phyloP scores from a whole-genome alignment of 805 yeast genomes.

The Candida anglica region DNA sequence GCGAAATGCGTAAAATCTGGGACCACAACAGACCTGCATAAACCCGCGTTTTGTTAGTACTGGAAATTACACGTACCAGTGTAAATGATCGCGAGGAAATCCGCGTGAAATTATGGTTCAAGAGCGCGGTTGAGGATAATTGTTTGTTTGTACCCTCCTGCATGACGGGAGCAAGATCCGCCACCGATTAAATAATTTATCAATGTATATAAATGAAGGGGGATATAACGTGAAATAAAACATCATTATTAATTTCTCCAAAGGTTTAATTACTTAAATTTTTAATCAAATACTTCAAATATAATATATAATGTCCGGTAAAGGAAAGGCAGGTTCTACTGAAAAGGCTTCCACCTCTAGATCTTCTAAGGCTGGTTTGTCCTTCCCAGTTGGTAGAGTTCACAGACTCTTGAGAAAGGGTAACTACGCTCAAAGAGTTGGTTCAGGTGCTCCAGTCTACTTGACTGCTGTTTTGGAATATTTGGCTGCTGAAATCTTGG shows the following conservation, averaged over 20 bases:
- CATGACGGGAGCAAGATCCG: not conserved
- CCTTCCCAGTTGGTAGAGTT: slow-evolving; percentile 99
- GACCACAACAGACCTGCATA: slow-evolving; percentile 3
- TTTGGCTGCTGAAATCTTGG: slow-evolving; percentile 96
- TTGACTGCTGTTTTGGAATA: slow-evolving; percentile 96
- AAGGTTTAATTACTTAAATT: too few relatives aligned
- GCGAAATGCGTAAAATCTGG: not conserved
- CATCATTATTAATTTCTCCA: too few relatives aligned
- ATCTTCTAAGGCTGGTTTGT: slow-evolving; percentile 97
- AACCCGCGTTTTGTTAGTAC: not conserved
- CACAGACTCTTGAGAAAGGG: slow-evolving; percentile 96
- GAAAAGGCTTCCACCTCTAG: slow-evolving; percentile 96
- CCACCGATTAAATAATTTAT: not conserved
- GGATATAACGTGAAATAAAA: too few relatives aligned
- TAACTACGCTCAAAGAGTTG: slow-evolving; percentile 97
- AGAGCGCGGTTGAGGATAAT: too few relatives aligned
- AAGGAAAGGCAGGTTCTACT: slow-evolving; percentile 91
- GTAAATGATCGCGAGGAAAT: slow-evolving; percentile 2
- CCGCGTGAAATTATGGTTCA: too few relatives aligned
- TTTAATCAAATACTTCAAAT: slow-evolving; percentile 2
- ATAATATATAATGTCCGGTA: slow-evolving; percentile 63
- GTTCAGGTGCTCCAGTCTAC: slow-evolving; percentile 99
- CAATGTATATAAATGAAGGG: not conserved
- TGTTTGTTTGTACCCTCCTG: slow-evolving; percentile 2
- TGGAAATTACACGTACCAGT: slow-evolving; percentile 1